A percentile compares a stretch with the other conserved stretches of the same genome.
Evolutionary conservation across 1,284 basidiomycete genomes (phyloP).

Genomic region (Neonothopanus nambi): DNA sequence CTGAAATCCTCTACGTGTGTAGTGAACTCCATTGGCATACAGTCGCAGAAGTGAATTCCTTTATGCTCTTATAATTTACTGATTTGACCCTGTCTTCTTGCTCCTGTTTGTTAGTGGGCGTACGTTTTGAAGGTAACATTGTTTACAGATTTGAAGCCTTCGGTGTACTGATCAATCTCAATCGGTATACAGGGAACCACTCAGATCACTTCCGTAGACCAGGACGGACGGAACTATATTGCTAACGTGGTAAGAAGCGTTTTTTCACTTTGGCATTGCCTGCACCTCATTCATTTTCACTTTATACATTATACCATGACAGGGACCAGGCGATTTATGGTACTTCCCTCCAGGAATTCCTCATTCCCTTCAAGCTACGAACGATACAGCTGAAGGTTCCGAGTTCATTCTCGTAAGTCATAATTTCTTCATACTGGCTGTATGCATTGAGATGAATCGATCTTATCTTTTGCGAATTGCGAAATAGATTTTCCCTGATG

Average conservation of each 20-base stretch:
- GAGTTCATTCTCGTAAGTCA: constrained; percentile 67
- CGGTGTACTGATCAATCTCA: constrained; percentile 26
- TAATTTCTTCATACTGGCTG: constrained; percentile 3
- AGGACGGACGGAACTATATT: constrained; percentile 61
- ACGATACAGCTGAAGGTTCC: constrained; percentile 52
- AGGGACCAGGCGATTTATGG: constrained; percentile 53
- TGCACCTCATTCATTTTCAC: not conserved
- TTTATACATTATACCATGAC: not conserved
- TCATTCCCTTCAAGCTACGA: too few relatives aligned
- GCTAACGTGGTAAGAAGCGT: constrained; percentile 50
- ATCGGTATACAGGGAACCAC: constrained; percentile 69
- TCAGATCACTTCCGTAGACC: constrained; percentile 63
- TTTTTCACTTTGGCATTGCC: too few relatives aligned
- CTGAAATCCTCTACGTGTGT: too few relatives aligned
- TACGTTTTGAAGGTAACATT: too few relatives aligned
- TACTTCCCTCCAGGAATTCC: too few relatives aligned
- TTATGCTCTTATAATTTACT: constrained; percentile 2
- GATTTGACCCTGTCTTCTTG: not conserved
- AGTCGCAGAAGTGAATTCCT: constrained; percentile 56
- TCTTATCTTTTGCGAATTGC: constrained; percentile 5
- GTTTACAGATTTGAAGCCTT: constrained; percentile 46
- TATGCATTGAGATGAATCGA: not conserved
- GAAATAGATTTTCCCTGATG: constrained; percentile 61
- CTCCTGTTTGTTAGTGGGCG: too few relatives aligned
- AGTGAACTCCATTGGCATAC: too few relatives aligned